Evolutionary conservation across 2,329 filamentous ascomycete genomes (phyloP).

Genomic region (Penicillium olsonii): DNA sequence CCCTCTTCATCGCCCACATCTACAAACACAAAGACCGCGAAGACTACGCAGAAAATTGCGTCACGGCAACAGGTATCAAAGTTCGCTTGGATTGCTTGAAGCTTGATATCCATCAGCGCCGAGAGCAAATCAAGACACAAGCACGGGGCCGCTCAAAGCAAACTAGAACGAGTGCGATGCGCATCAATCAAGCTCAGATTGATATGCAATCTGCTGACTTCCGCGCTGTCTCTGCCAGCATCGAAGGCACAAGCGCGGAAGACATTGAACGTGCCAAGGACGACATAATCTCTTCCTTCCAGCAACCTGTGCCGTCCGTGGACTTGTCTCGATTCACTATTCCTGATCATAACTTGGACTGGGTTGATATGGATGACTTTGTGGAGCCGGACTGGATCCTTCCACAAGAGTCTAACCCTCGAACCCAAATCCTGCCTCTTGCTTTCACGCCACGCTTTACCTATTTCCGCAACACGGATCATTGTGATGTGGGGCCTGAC

Average conservation of each 20-base stretch:
- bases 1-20: slow-evolving; percentile 91
- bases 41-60: slow-evolving; percentile 73
- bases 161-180: slow-evolving; percentile 85
- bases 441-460: slow-evolving; percentile 93
- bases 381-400: slow-evolving; percentile 97
- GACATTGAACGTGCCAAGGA: slow-evolving; percentile 66
- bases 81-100: slow-evolving; percentile 96
- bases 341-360: slow-evolving; percentile 89
- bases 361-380: slow-evolving; percentile 99
- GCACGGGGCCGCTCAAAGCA: slow-evolving; percentile 75
- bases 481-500: slow-evolving; percentile 73
- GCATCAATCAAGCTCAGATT: slow-evolving; percentile 90
- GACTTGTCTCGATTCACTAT: slow-evolving; percentile 89
- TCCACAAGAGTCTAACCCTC: slow-evolving; percentile 83
- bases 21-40: slow-evolving; percentile 98
- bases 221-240: slow-evolving; percentile 86
- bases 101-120: slow-evolving; percentile 89
- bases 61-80: slow-evolving; percentile 94
- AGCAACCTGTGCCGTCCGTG: slow-evolving; percentile 53
- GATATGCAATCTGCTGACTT: slow-evolving; percentile 91
- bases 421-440: slow-evolving; percentile 90
- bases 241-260: slow-evolving; percentile 76
- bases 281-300: slow-evolving; percentile 58
- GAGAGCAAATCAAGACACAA: slow-evolving; percentile 85
- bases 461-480: slow-evolving; percentile 96